Percentiles rank a stretch among this genome's conserved stretches.
These are phyloP conservation scores for Penicillium fimorum DNA, from an alignment of 495 filamentous ascomycete species.

Conservation along the genomic window DNA sequence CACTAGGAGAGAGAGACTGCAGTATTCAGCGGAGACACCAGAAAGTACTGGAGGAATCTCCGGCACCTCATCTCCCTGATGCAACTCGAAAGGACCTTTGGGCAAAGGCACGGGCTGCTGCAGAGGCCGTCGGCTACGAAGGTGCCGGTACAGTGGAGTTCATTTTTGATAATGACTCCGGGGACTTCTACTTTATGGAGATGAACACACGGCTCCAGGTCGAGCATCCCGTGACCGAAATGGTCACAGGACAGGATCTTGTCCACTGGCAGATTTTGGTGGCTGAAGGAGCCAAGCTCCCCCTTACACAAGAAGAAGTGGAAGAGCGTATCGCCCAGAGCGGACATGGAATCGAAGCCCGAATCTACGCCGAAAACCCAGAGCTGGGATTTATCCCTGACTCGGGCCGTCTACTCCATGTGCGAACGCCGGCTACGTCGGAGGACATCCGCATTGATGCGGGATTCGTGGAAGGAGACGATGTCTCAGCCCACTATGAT, in stretches of 20 bases:
- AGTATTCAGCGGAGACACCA: constrained; percentile 88
- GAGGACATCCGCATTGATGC: constrained; percentile 85
- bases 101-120: constrained; percentile 88
- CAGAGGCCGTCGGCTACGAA: constrained; percentile 88
- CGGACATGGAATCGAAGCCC: constrained; percentile 89
- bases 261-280: constrained; percentile 96
- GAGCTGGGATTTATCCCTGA: constrained; percentile 88
- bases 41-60: constrained; percentile 96
- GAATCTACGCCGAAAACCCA: constrained; percentile 96
- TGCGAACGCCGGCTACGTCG: constrained; percentile 66
- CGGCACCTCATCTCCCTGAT: constrained; percentile 81
- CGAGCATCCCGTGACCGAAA: constrained; percentile 96
- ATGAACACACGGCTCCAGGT: constrained; percentile 98
- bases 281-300: constrained; percentile 82
- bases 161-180: constrained; percentile 94
- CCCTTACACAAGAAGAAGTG: constrained; percentile 80
- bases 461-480: constrained; percentile 87
- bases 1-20: constrained; percentile 82
- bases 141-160: constrained; percentile 98
- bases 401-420: constrained; percentile 82
- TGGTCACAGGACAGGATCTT: constrained; percentile 91
- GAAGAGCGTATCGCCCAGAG: constrained; percentile 68
- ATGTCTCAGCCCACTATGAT: constrained; percentile 93
- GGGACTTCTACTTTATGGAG: constrained; percentile 98
- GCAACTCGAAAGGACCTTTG: constrained; percentile 81